These are phyloP conservation scores for Actinomortierella ambigua DNA, from an alignment of 371 early-diverging fungal species.

Conservation along the genomic window DNA sequence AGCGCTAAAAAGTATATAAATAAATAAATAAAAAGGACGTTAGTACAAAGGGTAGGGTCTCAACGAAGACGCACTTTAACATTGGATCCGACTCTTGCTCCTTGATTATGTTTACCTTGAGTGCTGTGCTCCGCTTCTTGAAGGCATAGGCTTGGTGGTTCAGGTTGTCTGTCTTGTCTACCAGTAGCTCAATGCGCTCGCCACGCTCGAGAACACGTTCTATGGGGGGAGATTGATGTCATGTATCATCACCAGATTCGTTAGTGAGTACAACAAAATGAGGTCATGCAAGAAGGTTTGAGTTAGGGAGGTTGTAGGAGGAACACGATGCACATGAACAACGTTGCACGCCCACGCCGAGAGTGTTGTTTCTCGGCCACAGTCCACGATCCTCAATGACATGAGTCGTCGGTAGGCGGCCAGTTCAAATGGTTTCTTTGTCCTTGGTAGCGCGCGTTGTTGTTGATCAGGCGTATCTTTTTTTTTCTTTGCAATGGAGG, in stretches of 20 bases:
- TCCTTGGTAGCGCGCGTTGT: no score
- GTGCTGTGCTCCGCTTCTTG: constrained; percentile 83
- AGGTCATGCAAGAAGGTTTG: not conserved
- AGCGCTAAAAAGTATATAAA: constrained; percentile 50
- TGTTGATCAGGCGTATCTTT: no score
- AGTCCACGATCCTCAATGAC: no score
- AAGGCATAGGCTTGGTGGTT: constrained; percentile 90
- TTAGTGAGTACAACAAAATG: not conserved
- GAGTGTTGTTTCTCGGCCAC: no score
- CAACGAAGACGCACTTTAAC: no score
- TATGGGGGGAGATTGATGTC: constrained; percentile 4
- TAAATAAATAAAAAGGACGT: not conserved
- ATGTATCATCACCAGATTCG: not conserved
- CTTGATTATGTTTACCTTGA: no score
- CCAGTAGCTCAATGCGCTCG: constrained; percentile 88
- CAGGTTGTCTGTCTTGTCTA: constrained; percentile 90
- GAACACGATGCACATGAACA: no score
- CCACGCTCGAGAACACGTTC: constrained; percentile 91
- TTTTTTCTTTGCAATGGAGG: no score
- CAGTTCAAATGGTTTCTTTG: no score
- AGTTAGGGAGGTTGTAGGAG: not conserved
- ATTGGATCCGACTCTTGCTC: no score
- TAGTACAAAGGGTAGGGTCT: not conserved
- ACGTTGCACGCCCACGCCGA: no score
- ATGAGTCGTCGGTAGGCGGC: no score